These are phyloP conservation scores for Botrytis byssoidea DNA, from an alignment of 2,329 filamentous ascomycete genomes.

Conservation along the genomic window DNA sequence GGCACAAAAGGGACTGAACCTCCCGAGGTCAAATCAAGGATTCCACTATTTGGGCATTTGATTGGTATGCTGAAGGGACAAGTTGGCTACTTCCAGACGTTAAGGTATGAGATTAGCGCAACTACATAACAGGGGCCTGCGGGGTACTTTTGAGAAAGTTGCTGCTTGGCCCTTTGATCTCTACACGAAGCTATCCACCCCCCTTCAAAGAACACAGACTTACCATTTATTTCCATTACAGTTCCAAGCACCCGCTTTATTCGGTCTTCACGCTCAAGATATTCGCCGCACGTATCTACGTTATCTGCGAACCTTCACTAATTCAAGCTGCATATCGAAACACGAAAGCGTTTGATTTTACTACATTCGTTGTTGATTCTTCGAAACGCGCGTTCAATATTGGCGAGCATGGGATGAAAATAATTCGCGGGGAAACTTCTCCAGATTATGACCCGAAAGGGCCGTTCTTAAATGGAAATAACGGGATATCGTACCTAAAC, in stretches of 20 bases:
- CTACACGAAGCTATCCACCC: background rate
- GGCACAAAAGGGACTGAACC: constrained; percentile 41
- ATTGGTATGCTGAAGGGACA: constrained; percentile 44
- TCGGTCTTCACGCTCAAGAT: constrained; percentile 48
- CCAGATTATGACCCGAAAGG: constrained; percentile 34
- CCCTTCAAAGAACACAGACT: constrained; percentile 15
- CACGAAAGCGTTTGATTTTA: constrained; percentile 45
- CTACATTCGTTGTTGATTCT: constrained; percentile 44
- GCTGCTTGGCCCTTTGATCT: background rate
- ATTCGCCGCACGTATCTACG: constrained; percentile 46
- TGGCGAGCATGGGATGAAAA: constrained; percentile 38
- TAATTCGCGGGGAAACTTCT: constrained; percentile 34
- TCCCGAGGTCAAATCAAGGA: constrained; percentile 42
- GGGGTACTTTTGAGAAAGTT: background rate
- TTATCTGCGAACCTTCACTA: constrained; percentile 45
- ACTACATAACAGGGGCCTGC: background rate
- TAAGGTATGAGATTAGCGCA: constrained; percentile 42
- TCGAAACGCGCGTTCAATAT: constrained; percentile 43
- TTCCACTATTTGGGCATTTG: constrained; percentile 49
- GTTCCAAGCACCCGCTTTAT: constrained; percentile 29
- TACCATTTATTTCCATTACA: constrained; percentile 23
- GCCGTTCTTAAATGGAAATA: constrained; percentile 31
- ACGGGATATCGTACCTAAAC: constrained; percentile 39
- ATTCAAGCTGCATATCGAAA: constrained; percentile 44
- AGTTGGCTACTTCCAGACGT: constrained; percentile 40